Base-by-base conservation (phyloP, 306 rosid species). In the Luffa aegyptiaca region DNA sequence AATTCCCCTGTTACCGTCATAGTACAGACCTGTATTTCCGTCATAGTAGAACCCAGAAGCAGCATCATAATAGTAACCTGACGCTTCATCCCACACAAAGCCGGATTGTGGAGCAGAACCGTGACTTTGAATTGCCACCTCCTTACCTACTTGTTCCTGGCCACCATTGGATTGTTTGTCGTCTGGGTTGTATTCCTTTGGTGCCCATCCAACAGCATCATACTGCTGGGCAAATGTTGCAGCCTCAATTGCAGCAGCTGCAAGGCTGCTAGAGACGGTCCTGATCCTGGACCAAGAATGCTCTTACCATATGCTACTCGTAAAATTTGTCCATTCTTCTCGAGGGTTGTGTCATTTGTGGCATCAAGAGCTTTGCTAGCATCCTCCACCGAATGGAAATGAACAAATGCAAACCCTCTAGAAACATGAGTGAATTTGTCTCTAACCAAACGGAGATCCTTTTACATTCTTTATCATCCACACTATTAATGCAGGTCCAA, bases 201-300 rank as follows among this genome's bases (percentile, higher is more conserved):
- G 98, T 71, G 97, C 93, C 98, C 98, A 95, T 85, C 98, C 98
- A 70, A 87, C 92, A 78, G 97, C 88, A 83, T 95, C 98, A 84
- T 95, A 95, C 98, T 95, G 98, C 75, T 94, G 97, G 78, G 98
- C 79, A 86, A 94, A 94, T 72, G 98, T 82, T 3, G 98, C 98
- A 63, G 98, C 98, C 90, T 94, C 98, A 80, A 94, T 94, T 78
- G 98, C 98, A 79, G 98, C 97, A 66, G 98, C 97, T 45, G 98
- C 98, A 80, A 94, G 90, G 81, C 94, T 94, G 86, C 96, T 94
- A 36, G 97, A 90, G 97, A 82, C 70, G 89, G 39, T 77, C 93
- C 94, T 51, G 96, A 86, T 79, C 97, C 96, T 44, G 93, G 94
- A 79, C 97, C 98, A 52, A 94, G 90, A 75, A 88, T 84, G 79